phyloP scores from a whole-genome alignment of 345 rosid genomes.

The Moricandia moricandioides region DNA sequence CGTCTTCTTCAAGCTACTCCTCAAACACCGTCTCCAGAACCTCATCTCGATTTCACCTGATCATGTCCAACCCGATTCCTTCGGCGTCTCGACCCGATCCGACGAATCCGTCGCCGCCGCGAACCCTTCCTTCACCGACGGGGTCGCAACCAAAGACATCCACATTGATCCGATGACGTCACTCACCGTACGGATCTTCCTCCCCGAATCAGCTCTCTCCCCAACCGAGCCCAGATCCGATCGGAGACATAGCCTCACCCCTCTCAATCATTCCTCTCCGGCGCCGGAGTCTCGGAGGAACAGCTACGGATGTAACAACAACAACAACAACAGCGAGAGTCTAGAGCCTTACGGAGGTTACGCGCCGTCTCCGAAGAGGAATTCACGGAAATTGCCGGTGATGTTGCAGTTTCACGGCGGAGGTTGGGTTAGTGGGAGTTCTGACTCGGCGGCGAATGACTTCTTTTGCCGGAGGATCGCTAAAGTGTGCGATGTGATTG shows the following conservation, averaged over 20 bases:
- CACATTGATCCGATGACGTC: constrained; percentile 67
- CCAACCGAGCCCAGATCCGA: constrained; percentile 33
- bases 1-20: constrained; percentile 59
- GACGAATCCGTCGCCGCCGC: constrained; percentile 48
- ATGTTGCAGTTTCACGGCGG: constrained; percentile 93
- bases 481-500: constrained; percentile 68
- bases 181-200: constrained; percentile 64
- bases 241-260: constrained; percentile 23
- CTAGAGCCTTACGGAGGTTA: constrained; percentile 56
- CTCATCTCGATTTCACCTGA: constrained; percentile 38
- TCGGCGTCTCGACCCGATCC: constrained; percentile 57
- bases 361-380: constrained; percentile 44
- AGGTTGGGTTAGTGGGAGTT: constrained; percentile 81
- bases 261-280: constrained; percentile 6
- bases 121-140: constrained; percentile 59
- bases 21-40: constrained; percentile 49
- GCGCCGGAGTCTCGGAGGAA: constrained; percentile 28
- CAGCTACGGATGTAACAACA: too few relatives aligned
- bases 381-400: constrained; percentile 60
- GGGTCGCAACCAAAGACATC: constrained; percentile 70
- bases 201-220: constrained; percentile 52
- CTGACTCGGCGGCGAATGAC: constrained; percentile 65
- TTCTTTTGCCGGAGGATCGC: constrained; percentile 70
- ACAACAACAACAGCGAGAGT: constrained; percentile 19
- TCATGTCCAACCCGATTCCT: constrained; percentile 32